Conservation (phyloP, 139 green algal species). For the Coelastrella sp. region DNA sequence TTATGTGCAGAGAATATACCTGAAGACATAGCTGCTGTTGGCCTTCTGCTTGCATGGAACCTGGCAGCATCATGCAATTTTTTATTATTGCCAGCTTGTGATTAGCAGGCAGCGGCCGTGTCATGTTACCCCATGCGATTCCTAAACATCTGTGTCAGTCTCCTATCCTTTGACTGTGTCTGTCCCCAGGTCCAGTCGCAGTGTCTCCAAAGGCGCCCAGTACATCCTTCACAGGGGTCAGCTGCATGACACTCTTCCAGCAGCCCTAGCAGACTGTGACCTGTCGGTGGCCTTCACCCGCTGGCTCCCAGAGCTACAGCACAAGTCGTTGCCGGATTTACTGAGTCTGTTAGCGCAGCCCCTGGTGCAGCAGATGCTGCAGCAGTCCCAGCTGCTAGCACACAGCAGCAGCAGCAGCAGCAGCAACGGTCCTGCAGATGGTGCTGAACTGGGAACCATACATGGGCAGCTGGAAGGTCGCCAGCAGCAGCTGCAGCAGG, state of each 20-base stretch:
- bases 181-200: slow-evolving; percentile 40
- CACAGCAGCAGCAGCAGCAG: not conserved
- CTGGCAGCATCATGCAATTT: too few species aligned
- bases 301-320: slow-evolving; percentile 54
- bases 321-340: slow-evolving; percentile 36
- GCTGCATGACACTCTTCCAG: slow-evolving; percentile 49
- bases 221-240: slow-evolving; percentile 63
- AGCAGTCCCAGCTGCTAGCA: slow-evolving; percentile 8
- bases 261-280: slow-evolving; percentile 50
- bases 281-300: slow-evolving; percentile 67
- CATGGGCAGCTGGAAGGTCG: too few species aligned
- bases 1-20: too few species aligned
- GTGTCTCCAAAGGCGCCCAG: slow-evolving; percentile 71
- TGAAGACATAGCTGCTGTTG: too few species aligned
- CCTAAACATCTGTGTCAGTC: too few species aligned
- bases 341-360: slow-evolving; percentile 16
- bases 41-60: too few species aligned
- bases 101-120: too few species aligned
- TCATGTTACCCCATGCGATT: too few species aligned
- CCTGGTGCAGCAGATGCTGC: slow-evolving; percentile 26
- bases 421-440: not conserved
- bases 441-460: too few species aligned
- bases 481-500: too few species aligned
- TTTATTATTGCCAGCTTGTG: too few species aligned
- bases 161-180: too few species aligned